Base-by-base conservation (phyloP, 1,284 basidiomycete species). In the Heterobasidion irregulare region DNA sequence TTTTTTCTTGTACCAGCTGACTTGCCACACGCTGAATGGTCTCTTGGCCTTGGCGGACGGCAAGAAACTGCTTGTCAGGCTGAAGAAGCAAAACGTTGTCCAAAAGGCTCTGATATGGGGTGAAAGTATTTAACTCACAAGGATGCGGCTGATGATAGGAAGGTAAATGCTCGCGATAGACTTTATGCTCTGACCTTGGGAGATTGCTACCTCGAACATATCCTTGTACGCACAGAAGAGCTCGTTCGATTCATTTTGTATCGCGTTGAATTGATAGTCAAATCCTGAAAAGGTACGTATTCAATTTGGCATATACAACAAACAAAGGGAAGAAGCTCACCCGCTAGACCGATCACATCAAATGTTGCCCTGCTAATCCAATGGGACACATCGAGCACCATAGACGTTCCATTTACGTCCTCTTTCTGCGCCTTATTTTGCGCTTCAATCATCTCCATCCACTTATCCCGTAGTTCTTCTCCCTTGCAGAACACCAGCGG, bases 301-400 rank as follows among this genome's bases (percentile, higher is more conserved):
- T 35, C 44, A 33, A 18, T 6, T 8, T 41, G 8, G 44, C n/a
- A 16, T n/a, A 13, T 34, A 36, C 54, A 50, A 36, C 34, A 59
- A 63, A 50, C 19, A 26, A 26, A 26, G n/a, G 38, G 12, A 41
- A 10, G 38, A 50, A 3, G 38, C 65, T 26, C 56, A 86, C 87
- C 86, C 53, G 88, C 84, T 13, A 86, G 66, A 1, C 89, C 89
- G 62, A 92, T 89, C 35, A 91, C 83, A 66, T 92, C 89, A 63
- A 92, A 90, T 1, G 88, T 89, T 3, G 84, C 84, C 19, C 87
- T 75, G 63, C 82, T 83, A 47, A 89, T 70, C 86, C 87, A 91
- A 62, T 80, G 81, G 62, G 77, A 84, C 8, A 89, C 78, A 62
- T 92, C 86, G 12, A 92, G 57, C 46, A 62, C 69, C 46, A 70